phyloP scores from a whole-genome alignment of 345 rosid genomes.

The Combretum micranthum region DNA sequence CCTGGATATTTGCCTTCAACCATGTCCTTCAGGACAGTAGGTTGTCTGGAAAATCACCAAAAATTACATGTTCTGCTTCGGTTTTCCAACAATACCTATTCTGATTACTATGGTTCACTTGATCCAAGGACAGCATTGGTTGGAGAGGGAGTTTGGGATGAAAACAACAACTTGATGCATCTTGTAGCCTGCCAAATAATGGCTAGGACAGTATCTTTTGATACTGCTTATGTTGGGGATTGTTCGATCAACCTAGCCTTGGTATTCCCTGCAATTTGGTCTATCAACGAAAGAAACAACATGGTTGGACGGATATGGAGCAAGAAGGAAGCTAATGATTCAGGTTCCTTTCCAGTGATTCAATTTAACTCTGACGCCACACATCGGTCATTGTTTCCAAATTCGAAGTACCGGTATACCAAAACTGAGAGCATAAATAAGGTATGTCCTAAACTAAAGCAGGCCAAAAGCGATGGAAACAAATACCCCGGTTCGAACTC shows the following conservation, averaged over 20 bases:
- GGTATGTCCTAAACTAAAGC: slow-evolving; percentile 18
- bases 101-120: slow-evolving; percentile 4
- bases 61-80: slow-evolving; percentile 15
- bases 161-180: slow-evolving; percentile 21
- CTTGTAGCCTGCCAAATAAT: slow-evolving; percentile 25
- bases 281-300: slow-evolving; percentile 17
- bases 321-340: slow-evolving; percentile 12
- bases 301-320: slow-evolving; percentile 33
- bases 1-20: slow-evolving; percentile 15
- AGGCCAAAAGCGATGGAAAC: slow-evolving; percentile 8
- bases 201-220: slow-evolving; percentile 17
- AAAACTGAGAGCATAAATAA: slow-evolving; percentile 19
- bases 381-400: background rate
- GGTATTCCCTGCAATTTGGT: slow-evolving; percentile 28
- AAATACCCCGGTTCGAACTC: slow-evolving; percentile 27
- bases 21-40: slow-evolving; percentile 19
- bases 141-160: slow-evolving; percentile 52
- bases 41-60: slow-evolving; percentile 16
- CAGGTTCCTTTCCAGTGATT: slow-evolving; percentile 24
- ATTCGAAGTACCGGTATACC: slow-evolving; percentile 33
- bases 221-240: slow-evolving; percentile 32
- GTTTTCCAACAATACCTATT: background rate
- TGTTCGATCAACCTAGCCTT: slow-evolving; percentile 33
- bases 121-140: slow-evolving; percentile 17
- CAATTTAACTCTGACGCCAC: slow-evolving; percentile 8